Base-by-base conservation (phyloP, 768 basidiomycete species). In the Gymnopilus dilepis region DNA sequence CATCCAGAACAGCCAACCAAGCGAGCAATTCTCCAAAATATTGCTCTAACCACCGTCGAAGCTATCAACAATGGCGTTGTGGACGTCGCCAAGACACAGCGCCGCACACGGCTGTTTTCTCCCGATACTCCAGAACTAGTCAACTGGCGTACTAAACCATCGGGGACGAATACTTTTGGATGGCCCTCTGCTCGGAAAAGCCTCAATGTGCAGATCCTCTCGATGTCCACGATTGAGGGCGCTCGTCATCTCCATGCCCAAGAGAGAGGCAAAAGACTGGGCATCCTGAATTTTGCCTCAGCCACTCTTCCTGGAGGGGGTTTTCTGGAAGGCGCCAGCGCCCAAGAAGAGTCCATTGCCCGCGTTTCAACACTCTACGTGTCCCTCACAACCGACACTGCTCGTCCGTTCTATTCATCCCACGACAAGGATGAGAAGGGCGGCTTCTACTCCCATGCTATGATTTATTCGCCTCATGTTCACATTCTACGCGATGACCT, bases 251-350 rank as follows among this genome's bases (percentile, higher is more conserved):
- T 80, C 63, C 65, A 69, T 53, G 65, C 63, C 4, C 59, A 54
- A 37, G 65, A 57, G 6, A 65, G 54, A 41, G 45, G 57, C 19
- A 52, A 53, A 37, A 73, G 78, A 56, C 72, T 89, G 30, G 87
- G 87, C 17, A 72, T 90, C n/a, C 82, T 91, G n/a, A 90, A 85
- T 69, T 90, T 90, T 65, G 89, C 89, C 1, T 87, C 86, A 2
- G 88, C 90, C 12, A 86, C 79, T 52, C 82, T 82, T 19, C 86
- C 87, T 1, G 89, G 89, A 2, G 89, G 90, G 3, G 90, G 90
- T 6, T 91, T 91, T 70, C 75, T 84, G 48, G 74, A 67, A 40
- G 90, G 90, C 22, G 83, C 88, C 0, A 82, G 82, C 53, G 89
- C 74, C 12, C 73, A 92, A 71, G 90, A 92, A 72, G 90, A 92